A percentile compares a stretch with the other conserved stretches of the same genome.
Evolutionary conservation across 176 grass and related monocot genomes (phyloP).

Genomic region (Zea luxurians): DNA sequence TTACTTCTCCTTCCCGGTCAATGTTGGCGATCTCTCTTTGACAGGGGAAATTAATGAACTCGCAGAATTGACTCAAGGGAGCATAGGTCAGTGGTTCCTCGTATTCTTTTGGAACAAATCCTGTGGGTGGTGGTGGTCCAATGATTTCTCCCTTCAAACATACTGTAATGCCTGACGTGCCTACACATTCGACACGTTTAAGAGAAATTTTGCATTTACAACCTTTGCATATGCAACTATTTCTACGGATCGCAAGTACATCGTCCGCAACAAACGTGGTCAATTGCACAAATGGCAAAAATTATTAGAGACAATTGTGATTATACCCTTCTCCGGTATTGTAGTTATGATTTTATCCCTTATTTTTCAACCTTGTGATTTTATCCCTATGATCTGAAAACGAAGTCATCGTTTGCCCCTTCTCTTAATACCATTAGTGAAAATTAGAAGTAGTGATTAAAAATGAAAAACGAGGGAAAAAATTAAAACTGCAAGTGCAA

Average conservation of each 20-base stretch:
- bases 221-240: background rate
- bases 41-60: background rate
- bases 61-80: background rate
- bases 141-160: background rate
- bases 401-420: no score
- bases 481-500: no score
- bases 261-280: no score
- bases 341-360: no score
- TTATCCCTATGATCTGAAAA: no score
- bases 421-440: no score
- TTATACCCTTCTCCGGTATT: no score
- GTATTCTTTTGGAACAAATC: background rate
- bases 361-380: no score
- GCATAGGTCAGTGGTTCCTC: background rate
- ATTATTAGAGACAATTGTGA: no score
- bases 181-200: background rate
- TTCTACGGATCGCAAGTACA: background rate
- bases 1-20: background rate
- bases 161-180: background rate
- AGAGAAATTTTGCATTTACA: background rate
- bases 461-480: no score
- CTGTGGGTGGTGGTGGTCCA: background rate
- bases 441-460: no score
- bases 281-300: no score
- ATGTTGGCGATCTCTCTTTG: background rate